phyloP scores from a whole-genome alignment of 164 flowering plant genomes.

The Pachysandra terminalis region DNA sequence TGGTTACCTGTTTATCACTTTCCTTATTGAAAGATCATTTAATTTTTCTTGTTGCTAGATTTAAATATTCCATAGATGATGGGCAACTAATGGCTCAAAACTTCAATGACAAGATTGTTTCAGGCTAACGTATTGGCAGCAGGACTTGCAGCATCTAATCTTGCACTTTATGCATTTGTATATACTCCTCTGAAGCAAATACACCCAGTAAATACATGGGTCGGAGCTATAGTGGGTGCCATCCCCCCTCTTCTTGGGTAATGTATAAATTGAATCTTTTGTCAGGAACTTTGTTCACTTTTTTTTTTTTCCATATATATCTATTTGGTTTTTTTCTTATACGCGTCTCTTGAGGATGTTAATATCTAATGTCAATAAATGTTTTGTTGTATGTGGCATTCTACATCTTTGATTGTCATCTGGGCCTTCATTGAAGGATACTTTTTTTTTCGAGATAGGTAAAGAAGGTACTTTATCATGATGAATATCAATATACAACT shows the following conservation, averaged over 20 bases:
- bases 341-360: neutral
- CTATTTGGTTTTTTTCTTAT: neutral
- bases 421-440: no score
- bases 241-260: slow-evolving; percentile 99
- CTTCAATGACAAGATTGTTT: slow-evolving; percentile 61
- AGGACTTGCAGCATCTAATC: slow-evolving; percentile 91
- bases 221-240: slow-evolving; percentile 98
- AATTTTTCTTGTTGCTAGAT: neutral
- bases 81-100: slow-evolving; percentile 27
- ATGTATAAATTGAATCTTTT: slow-evolving; percentile 1
- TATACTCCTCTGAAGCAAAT: slow-evolving; percentile 96
- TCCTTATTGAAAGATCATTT: neutral
- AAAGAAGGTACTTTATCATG: no score
- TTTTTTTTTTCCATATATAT: neutral
- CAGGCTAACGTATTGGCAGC: slow-evolving; percentile 95
- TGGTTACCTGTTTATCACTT: neutral
- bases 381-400: neutral
- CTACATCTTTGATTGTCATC: no score
- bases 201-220: slow-evolving; percentile 96
- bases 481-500: no score
- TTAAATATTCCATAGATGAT: slow-evolving; percentile 3
- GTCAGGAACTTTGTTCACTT: no score
- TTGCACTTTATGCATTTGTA: slow-evolving; percentile 82
- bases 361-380: neutral
- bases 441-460: no score